Base-by-base conservation (phyloP, 192 early-diverging fungal genomes). In the Backusella westeae region DNA sequence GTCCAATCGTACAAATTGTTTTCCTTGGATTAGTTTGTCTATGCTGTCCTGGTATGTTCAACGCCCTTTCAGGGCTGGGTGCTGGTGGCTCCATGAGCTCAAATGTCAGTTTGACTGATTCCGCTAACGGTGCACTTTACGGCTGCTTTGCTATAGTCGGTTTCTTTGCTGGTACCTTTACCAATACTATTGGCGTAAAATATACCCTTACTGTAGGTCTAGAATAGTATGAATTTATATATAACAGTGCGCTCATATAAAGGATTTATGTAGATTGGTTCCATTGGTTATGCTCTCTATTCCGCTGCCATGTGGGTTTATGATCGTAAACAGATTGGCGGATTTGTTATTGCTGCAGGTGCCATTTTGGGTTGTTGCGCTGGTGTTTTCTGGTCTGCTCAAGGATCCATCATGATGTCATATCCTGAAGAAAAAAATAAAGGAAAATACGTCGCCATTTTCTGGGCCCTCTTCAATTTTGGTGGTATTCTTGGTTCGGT, bases 351-450 rank as follows among this genome's bases (percentile, higher is more conserved):
- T 59, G 82, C 87, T 32, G 83, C 94, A 7, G 95, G 95, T 26
- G 95, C 87, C 6, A 87, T 95, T 56, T 89, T 96, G 36, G 95
- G 95, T 70, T 74, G 91, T n/a, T 91, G 91, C 36, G 95, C 95
- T 4, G 94, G 91, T 68, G 84, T 96, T 70, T 73, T 87, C 14
- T 89, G 89, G 88, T 89, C 93, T 6, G 91, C 91, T 23, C 93
- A 95, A 75, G 90, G 95, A 34, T 85, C 93, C 75, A 92, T 96
- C 77, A 93, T 94, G 91, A 86, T 94, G 79, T 90, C 94, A 71
- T 94, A 95, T 79, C 94, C 95, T 6, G 88, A 87, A 8, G 94
- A 95, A 78, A 84, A 90, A 23, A 86, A 93, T 69, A 95, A 95
- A 82, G 94, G 93, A 26, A 89, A 86, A 78, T 95, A 86, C 78